phyloP scores from a whole-genome alignment of 768 basidiomycete genomes.

The Termitomyces eurrhizus region DNA sequence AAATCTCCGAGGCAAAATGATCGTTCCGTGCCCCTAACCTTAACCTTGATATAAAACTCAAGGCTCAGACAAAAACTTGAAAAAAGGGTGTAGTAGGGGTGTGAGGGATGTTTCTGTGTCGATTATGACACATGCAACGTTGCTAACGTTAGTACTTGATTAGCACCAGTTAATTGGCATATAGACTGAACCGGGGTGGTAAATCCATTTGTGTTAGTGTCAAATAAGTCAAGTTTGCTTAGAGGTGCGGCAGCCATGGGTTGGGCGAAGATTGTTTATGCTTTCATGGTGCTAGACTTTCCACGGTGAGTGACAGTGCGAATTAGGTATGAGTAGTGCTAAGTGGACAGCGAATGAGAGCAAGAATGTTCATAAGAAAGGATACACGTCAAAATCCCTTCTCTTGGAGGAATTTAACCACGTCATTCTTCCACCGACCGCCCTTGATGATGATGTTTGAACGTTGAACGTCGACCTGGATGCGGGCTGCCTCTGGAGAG shows the following conservation, averaged over 20 bases:
- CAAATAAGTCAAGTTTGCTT: not conserved
- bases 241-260: not conserved
- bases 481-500: conserved; percentile 42
- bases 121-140: not conserved
- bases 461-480: conserved; percentile 44
- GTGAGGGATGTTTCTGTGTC: not conserved
- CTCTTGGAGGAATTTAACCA: conserved; percentile 57
- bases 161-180: not conserved
- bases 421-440: conserved; percentile 57
- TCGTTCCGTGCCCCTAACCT: conserved; percentile 26
- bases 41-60: conserved; percentile 17
- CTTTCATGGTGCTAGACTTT: conserved; percentile 4
- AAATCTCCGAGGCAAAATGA: conserved; percentile 15
- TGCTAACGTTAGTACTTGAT: no score
- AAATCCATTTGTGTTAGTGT: conserved; percentile 6
- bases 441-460: conserved; percentile 58
- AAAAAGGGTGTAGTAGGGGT: not conserved
- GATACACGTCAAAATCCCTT: conserved; percentile 53
- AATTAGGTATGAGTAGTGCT: conserved; percentile 10
- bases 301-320: conserved; percentile 4
- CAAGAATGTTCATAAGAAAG: conserved; percentile 5
- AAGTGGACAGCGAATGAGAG: conserved; percentile 8
- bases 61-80: not conserved
- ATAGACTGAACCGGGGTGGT: not conserved
- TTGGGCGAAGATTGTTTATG: not conserved